phyloP scores from a whole-genome alignment of 352 stramenopile genomes.

The Globisporangium middletonii region DNA sequence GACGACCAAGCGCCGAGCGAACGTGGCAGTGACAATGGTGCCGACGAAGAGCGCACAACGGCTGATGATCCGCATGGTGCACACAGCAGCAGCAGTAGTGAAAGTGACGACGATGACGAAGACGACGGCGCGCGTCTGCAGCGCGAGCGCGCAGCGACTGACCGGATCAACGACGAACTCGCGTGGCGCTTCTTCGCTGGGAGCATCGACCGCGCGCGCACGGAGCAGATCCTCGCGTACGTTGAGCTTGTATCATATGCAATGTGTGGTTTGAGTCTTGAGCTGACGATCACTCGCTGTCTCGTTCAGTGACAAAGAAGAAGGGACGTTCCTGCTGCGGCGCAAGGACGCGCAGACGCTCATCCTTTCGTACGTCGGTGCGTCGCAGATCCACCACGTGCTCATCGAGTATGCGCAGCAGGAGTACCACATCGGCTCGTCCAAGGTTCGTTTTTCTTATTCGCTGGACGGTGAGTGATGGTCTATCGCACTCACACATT shows the following conservation, averaged over 20 bases:
- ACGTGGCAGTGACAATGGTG: background rate
- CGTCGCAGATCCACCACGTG: conserved; percentile 68
- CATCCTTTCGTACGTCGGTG: conserved; percentile 73
- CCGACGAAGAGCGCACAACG: background rate
- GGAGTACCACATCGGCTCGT: conserved; percentile 69
- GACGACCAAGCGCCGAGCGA: background rate
- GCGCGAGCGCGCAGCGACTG: conserved; percentile 29
- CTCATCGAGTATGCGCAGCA: conserved; percentile 70
- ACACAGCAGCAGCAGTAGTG: background rate
- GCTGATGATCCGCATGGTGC: background rate
- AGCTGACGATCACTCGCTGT: background rate
- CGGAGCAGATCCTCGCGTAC: conserved; percentile 66
- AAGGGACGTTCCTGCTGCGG: conserved; percentile 74
- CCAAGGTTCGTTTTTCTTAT: conserved; percentile 40
- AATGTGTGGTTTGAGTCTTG: background rate
- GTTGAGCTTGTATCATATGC: conserved; percentile 2
- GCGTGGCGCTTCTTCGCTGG: conserved; percentile 79
- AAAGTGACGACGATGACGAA: conserved; percentile 19
- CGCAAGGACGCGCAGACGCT: conserved; percentile 79
- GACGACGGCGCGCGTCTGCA: conserved; percentile 29
- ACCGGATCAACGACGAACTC: conserved; percentile 49
- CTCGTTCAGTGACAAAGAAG: conserved; percentile 30
- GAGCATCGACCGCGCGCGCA: conserved; percentile 58
- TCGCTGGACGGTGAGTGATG: background rate
- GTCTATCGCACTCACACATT: background rate